Evolutionary conservation across 805 yeast species (phyloP).

Genomic region (Metschnikowia santaceciliae): DNA sequence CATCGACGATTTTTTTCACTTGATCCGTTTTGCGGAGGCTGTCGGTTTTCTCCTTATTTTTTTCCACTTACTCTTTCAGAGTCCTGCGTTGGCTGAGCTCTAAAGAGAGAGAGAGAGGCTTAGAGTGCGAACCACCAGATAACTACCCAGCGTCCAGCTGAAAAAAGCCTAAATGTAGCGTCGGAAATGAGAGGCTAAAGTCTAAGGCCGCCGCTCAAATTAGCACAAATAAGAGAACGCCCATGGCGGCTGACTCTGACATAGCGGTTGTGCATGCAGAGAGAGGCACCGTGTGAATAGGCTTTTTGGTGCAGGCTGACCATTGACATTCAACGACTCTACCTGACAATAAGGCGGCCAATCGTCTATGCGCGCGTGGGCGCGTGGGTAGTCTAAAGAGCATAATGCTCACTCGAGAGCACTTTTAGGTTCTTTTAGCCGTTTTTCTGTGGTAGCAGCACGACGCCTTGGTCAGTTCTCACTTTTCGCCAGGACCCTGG

Average conservation of each 20-base stretch:
- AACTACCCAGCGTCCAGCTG: no score
- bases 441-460: background rate
- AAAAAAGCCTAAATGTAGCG: no score
- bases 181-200: no score
- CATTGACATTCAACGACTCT: background rate
- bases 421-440: background rate
- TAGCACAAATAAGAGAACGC: no score
- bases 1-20: no score
- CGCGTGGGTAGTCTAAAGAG: background rate
- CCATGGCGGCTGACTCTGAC: background rate
- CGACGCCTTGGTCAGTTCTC: background rate
- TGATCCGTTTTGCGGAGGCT: no score
- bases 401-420: background rate
- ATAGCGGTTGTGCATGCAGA: background rate
- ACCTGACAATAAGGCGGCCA: background rate
- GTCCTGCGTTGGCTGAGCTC: no score
- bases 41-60: no score
- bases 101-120: no score
- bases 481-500: background rate
- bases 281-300: background rate
- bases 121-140: no score
- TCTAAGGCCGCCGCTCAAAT: no score
- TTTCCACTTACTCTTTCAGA: no score
- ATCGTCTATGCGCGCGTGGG: background rate
- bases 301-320: conserved; percentile 1